Percentiles rank a stretch among this genome's conserved stretches.
phyloP scores from a whole-genome alignment of 805 yeast species.

The Teunomyces atbi region DNA sequence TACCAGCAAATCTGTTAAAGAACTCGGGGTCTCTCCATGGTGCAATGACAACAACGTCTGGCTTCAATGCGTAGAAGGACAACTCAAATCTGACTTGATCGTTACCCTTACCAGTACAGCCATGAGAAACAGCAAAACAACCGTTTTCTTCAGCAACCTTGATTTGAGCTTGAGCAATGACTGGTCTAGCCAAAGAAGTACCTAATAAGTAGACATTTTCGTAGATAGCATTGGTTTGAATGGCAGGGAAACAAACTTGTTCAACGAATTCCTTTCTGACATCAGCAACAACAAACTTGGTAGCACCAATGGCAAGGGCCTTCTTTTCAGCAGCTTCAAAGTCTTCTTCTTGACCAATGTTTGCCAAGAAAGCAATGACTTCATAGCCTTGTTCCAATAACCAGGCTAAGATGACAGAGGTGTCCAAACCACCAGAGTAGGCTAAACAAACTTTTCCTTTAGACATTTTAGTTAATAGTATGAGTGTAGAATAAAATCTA shows the following conservation, averaged over 20 bases:
- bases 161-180: slow-evolving; percentile 97
- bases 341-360: slow-evolving; percentile 99
- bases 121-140: slow-evolving; percentile 98
- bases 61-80: slow-evolving; percentile 95
- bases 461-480: slow-evolving; percentile 54
- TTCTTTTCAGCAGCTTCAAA: slow-evolving; percentile 95
- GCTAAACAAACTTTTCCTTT: slow-evolving; percentile 99
- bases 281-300: slow-evolving; percentile 90
- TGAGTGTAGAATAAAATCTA: slow-evolving; percentile 1
- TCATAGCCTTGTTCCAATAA: slow-evolving; percentile 96
- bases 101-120: slow-evolving; percentile 99
- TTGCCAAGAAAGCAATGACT: slow-evolving; percentile 97
- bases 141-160: slow-evolving; percentile 96
- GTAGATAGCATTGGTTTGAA: slow-evolving; percentile 95
- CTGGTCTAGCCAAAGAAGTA: slow-evolving; percentile 98
- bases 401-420: slow-evolving; percentile 98
- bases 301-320: slow-evolving; percentile 95
- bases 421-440: slow-evolving; percentile 98
- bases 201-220: slow-evolving; percentile 97
- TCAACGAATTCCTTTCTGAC: slow-evolving; percentile 94
- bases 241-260: slow-evolving; percentile 92
- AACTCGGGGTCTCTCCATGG: slow-evolving; percentile 99
- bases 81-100: slow-evolving; percentile 98
- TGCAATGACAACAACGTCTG: slow-evolving; percentile 94
- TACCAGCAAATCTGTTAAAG: slow-evolving; percentile 95